Evolutionary conservation across 192 early-diverging fungal genomes (phyloP), one percentile per base, ranked within the genome.

Genomic region (Powellomyces hirtus): DNA sequence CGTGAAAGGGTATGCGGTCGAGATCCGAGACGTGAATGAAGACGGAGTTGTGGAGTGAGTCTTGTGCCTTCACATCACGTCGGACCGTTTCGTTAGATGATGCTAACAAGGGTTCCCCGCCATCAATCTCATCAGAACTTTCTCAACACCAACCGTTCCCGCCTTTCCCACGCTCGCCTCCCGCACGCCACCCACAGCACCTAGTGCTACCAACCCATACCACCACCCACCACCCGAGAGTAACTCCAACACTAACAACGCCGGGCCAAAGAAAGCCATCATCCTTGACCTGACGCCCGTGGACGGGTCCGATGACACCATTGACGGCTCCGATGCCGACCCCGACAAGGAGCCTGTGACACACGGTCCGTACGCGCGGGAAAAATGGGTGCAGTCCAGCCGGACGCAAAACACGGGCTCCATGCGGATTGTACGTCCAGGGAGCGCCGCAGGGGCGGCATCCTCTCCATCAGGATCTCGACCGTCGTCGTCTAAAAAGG

Each of bases 1-100:
- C 11, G 65, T 67, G 7, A 67, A 67, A 20, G 65, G 65, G 4
- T 44, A 57, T 36, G 37, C 65, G 27, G 65, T 67, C 22, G 65
- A 67, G 37, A 27, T 67, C 24, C 50, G 35, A 14, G 53, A 67
- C 20, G 34, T 22, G n/a, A 29, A 33, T 16, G 22, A 64, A 1
- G 46, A 44, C 46, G 37, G 40, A 34, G 49, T 22, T 34, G 42
- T 34, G 0, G 5, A 45, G 62, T 62, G 22, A 62, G 60, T 45
- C 22, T 2, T 16, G 34, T 42, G 18, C 18, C 18, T 42, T 42
- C 10, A 42, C 10, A n/a, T 18, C 10, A 42, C 40, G 40, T 11
- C 10, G 40, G 40, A 42, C 40, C 18, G 10, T 42, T 18, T 42
- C 40, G 40, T 11, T 8, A 42, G 10, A 42, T 42, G 10, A 42